A percentile compares a stretch with the other conserved stretches of the same genome.
Conservation (phyloP, 2,329 filamentous ascomycete genomes). For the Hymenotorrendiella dingleyae region DNA sequence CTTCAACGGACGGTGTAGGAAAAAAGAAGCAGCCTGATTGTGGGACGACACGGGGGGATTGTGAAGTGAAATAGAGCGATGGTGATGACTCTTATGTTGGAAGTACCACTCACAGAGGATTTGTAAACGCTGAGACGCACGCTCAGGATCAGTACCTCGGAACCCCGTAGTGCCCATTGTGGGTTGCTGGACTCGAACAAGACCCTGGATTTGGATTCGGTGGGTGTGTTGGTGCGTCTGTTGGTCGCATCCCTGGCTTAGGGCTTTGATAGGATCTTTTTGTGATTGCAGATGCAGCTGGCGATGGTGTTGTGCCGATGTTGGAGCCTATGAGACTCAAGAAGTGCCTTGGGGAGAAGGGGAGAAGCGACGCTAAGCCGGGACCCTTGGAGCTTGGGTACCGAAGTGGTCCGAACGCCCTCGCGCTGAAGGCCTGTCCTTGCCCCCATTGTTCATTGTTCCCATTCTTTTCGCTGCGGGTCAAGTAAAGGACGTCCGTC, state of each 20-base stretch:
- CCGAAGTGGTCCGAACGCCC: too few species aligned
- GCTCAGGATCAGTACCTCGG: not conserved
- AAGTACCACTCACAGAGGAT: conserved; percentile 22
- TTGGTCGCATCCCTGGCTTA: not conserved
- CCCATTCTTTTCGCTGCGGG: not conserved
- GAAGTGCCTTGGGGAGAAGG: conserved; percentile 1
- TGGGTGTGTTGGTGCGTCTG: too few species aligned
- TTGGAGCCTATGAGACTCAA: not conserved
- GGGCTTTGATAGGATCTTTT: conserved; percentile 14
- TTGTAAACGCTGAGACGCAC: conserved; percentile 22
- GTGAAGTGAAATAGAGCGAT: conserved; percentile 2
- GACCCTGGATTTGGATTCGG: not conserved
- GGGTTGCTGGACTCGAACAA: not conserved
- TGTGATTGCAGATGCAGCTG: conserved; percentile 21
- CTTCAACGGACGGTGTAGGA: conserved; percentile 4
- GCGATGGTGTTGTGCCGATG: conserved; percentile 9
- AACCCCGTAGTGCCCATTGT: not conserved
- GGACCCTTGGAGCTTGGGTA: too few species aligned
- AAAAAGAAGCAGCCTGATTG: not conserved
- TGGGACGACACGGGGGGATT: conserved; percentile 12
- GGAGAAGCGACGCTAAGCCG: too few species aligned
- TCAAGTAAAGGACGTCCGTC: not conserved
- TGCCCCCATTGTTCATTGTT: not conserved
- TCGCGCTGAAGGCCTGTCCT: too few species aligned
- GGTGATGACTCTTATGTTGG: conserved; percentile 1